phyloP scores from a whole-genome alignment of 352 stramenopile species.

The Phytopythium litorale region DNA sequence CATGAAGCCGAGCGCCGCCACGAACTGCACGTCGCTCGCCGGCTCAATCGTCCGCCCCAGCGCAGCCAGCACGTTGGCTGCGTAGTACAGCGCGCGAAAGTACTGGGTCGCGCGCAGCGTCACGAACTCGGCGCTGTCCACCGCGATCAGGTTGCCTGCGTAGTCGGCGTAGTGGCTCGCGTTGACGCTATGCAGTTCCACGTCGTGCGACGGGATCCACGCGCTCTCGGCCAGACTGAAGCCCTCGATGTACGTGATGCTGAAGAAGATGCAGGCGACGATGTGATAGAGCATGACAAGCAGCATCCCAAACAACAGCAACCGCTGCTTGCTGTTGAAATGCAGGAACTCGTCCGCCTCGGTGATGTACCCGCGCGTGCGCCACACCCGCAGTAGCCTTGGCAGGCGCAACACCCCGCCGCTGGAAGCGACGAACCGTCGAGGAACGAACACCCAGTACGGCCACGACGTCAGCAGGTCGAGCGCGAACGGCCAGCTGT shows the following conservation, averaged over 20 bases:
- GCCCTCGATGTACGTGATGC: constrained; percentile 37
- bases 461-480: constrained; percentile 32
- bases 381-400: constrained; percentile 29
- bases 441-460: constrained; percentile 30
- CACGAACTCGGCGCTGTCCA: constrained; percentile 16
- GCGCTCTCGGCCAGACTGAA: constrained; percentile 35
- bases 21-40: constrained; percentile 41
- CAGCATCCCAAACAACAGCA: constrained; percentile 32
- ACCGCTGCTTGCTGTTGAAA: constrained; percentile 31
- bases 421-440: constrained; percentile 10
- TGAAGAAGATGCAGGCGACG: constrained; percentile 51
- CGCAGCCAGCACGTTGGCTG: constrained; percentile 43
- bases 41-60: constrained; percentile 46
- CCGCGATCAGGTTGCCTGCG: constrained; percentile 15
- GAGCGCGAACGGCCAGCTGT: constrained; percentile 26
- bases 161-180: constrained; percentile 24
- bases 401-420: constrained; percentile 20
- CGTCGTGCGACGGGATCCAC: constrained; percentile 45
- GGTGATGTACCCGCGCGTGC: constrained; percentile 27
- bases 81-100: constrained; percentile 55
- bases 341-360: constrained; percentile 37
- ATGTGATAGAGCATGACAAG: constrained; percentile 53
- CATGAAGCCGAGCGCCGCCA: constrained; percentile 53
- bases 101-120: constrained; percentile 45
- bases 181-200: constrained; percentile 34